Conservation (phyloP, 345 rosid genomes). For the Melaleuca quinquenervia region DNA sequence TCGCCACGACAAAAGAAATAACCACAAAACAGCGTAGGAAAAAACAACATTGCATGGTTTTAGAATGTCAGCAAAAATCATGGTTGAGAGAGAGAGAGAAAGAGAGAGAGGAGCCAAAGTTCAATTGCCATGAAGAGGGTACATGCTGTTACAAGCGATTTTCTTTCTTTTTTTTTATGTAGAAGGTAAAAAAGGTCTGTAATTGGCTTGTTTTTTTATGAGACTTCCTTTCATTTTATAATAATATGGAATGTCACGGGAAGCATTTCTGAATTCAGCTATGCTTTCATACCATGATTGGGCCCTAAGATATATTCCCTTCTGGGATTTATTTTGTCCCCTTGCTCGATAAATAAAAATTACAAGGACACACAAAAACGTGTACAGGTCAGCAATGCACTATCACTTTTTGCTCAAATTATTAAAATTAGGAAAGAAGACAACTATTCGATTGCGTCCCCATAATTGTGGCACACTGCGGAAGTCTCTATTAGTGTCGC, state of each 20-base stretch:
- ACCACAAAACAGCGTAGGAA: not conserved
- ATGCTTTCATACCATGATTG: constrained; percentile 4
- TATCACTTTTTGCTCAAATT: not conserved
- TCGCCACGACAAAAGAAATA: not conserved
- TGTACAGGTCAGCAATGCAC: constrained; percentile 18
- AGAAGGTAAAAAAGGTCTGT: not conserved
- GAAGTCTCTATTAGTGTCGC: not conserved
- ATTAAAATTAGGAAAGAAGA: not conserved
- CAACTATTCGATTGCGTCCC: not conserved
- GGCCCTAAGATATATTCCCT: constrained; percentile 8
- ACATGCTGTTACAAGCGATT: not conserved
- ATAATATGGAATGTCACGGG: constrained; percentile 37
- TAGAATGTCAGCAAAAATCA: not conserved
- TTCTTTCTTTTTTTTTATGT: not conserved
- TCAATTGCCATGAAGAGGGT: not conserved
- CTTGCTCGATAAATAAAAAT: constrained; percentile 2
- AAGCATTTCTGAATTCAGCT: constrained; percentile 26
- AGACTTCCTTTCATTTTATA: not conserved
- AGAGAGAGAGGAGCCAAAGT: not conserved
- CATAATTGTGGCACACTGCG: not conserved
- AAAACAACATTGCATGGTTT: not conserved
- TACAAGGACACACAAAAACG: constrained; percentile 7
- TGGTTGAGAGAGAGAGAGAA: not conserved
- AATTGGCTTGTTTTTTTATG: not conserved
- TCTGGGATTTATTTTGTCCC: constrained; percentile 16